Percentiles rank a stretch among this genome's conserved stretches.
phyloP scores from a whole-genome alignment of 2,329 filamentous ascomycete species.

The Paecilomyces sp. region DNA sequence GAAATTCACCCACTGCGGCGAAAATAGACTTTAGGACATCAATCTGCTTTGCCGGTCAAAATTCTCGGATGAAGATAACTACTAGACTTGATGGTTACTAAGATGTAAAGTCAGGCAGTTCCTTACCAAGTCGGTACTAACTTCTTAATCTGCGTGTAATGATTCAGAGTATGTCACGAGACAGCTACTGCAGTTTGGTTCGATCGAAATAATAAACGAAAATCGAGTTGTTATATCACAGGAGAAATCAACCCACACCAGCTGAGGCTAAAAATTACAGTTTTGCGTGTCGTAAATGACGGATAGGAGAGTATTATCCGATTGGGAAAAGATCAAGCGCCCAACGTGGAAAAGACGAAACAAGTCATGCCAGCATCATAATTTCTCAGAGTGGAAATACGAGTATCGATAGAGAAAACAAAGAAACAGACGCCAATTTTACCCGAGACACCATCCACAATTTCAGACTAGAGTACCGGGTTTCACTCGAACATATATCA shows the following conservation, averaged over 20 bases:
- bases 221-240: background rate
- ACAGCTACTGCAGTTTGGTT: too few relatives aligned
- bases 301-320: background rate
- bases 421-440: background rate
- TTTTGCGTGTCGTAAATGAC: background rate
- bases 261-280: background rate
- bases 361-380: background rate
- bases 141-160: too few relatives aligned
- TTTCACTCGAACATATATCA: slow-evolving; percentile 1
- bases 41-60: too few relatives aligned
- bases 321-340: background rate
- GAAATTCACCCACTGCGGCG: too few relatives aligned
- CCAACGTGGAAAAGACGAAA: background rate
- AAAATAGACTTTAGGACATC: too few relatives aligned
- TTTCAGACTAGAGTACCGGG: background rate
- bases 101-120: too few relatives aligned
- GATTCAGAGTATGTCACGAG: too few relatives aligned
- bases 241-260: background rate
- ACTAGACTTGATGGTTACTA: too few relatives aligned
- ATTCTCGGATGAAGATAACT: too few relatives aligned
- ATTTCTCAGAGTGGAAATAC: background rate
- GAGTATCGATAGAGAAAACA: background rate
- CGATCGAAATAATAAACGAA: background rate
- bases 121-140: too few relatives aligned
- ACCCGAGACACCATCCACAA: background rate